A percentile compares a stretch with the other conserved stretches of the same genome.
These are phyloP conservation scores for Candida montana DNA, from an alignment of 805 yeast genomes.

Conservation along the genomic window DNA sequence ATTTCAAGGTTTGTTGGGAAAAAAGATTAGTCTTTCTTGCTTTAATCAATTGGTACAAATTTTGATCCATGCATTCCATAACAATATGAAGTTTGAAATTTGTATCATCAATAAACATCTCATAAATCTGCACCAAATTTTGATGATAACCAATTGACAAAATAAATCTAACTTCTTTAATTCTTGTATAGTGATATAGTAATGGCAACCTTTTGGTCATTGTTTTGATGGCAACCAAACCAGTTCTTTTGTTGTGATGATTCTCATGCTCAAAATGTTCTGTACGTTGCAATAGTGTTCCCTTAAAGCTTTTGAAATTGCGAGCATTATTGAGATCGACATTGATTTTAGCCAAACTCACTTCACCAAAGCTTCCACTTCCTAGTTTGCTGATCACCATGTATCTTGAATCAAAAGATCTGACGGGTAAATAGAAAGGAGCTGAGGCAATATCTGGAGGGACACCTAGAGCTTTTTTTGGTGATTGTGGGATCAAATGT, in stretches of 20 bases:
- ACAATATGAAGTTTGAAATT: constrained; percentile 65
- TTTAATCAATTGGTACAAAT: constrained; percentile 70
- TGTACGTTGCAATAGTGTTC: constrained; percentile 45
- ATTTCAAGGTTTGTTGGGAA: constrained; percentile 52
- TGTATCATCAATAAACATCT: constrained; percentile 66
- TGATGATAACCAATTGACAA: constrained; percentile 65
- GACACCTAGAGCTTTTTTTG: constrained; percentile 5
- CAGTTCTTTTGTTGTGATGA: constrained; percentile 28
- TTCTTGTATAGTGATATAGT: constrained; percentile 50
- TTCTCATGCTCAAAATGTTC: constrained; percentile 26
- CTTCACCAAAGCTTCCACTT: constrained; percentile 72
- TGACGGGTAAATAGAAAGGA: constrained; percentile 39
- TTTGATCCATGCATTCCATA: constrained; percentile 87
- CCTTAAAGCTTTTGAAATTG: constrained; percentile 15
- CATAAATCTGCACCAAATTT: constrained; percentile 68
- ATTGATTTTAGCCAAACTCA: constrained; percentile 52
- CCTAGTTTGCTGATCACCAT: constrained; percentile 53
- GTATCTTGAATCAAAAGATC: constrained; percentile 39
- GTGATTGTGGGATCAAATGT: background rate
- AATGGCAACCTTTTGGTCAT: constrained; percentile 53
- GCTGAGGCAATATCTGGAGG: constrained; percentile 37
- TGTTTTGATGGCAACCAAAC: constrained; percentile 74
- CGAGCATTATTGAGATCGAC: constrained; percentile 13
- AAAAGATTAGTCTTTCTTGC: constrained; percentile 49
- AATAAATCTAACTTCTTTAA: constrained; percentile 66